Percentiles rank a stretch among this genome's conserved stretches.
These are phyloP conservation scores for Aspergillus aculeatinus DNA, from an alignment of 2,329 filamentous ascomycete species.

Conservation along the genomic window DNA sequence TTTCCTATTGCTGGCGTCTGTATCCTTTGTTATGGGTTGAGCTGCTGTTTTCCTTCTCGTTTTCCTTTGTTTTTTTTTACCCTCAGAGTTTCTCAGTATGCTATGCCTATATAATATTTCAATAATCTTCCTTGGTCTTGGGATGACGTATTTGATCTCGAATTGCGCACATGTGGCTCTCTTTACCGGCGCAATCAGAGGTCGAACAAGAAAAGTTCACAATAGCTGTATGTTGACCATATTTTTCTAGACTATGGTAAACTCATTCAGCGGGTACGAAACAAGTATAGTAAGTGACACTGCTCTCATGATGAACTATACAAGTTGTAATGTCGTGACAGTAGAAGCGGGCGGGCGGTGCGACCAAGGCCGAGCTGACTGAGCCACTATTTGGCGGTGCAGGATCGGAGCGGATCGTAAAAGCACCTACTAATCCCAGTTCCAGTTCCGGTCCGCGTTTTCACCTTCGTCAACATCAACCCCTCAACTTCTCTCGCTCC, in stretches of 20 bases:
- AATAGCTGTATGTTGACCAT: background rate
- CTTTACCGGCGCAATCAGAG: background rate
- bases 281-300: background rate
- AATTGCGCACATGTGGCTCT: background rate
- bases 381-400: conserved; percentile 29
- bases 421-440: conserved; percentile 27
- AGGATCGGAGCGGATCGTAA: conserved; percentile 42
- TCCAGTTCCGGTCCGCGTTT: conserved; percentile 32
- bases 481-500: conserved; percentile 23
- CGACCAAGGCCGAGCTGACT: conserved; percentile 16
- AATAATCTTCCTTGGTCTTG: background rate
- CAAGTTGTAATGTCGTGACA: background rate
- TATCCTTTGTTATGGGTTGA: conserved; percentile 32
- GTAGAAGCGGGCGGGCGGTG: conserved; percentile 13
- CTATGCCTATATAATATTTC: conserved; percentile 37
- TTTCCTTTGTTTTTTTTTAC: conserved; percentile 10
- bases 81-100: conserved; percentile 30
- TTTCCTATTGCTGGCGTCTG: conserved; percentile 35
- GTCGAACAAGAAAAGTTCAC: background rate
- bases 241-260: too few species aligned
- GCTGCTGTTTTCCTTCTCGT: conserved; percentile 26
- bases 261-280: too few species aligned
- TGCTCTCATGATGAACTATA: background rate
- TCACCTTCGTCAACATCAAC: conserved; percentile 32
- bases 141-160: background rate